Conservation (phyloP, 176 grass and related monocot genomes). For the Leersia perrieri region DNA sequence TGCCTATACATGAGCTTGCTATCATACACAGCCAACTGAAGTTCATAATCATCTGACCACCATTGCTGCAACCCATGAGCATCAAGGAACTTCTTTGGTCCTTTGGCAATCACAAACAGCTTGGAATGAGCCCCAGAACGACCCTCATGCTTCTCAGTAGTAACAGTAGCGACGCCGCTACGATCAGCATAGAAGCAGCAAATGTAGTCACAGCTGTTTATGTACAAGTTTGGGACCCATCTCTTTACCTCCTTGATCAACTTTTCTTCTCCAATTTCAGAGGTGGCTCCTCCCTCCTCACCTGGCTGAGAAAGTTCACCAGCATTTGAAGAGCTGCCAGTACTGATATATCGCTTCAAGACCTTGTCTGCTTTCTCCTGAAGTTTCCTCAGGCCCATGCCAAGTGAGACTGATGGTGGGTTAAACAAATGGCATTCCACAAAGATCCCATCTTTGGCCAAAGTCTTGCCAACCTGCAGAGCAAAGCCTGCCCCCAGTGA, state of each 20-base stretch:
- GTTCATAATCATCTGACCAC: constrained; percentile 78
- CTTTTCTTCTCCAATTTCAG: constrained; percentile 35
- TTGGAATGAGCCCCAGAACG: constrained; percentile 22
- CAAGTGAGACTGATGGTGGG: constrained; percentile 75
- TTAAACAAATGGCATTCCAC: constrained; percentile 86
- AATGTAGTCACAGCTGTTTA: constrained; percentile 75
- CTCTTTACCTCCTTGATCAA: constrained; percentile 60
- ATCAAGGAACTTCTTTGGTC: constrained; percentile 69
- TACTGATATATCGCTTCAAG: constrained; percentile 38
- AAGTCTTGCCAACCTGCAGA: constrained; percentile 65
- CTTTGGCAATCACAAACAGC: constrained; percentile 62
- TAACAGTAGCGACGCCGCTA: constrained; percentile 34
- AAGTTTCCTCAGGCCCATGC: constrained; percentile 52
- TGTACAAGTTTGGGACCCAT: constrained; percentile 84
- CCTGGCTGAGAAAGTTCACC: background rate
- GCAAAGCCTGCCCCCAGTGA: constrained; percentile 75
- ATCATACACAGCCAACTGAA: constrained; percentile 55
- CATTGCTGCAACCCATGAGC: constrained; percentile 92
- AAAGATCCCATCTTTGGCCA: constrained; percentile 64
- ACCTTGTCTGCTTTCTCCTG: constrained; percentile 45
- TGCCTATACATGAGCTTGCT: constrained; percentile 78
- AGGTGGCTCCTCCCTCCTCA: background rate
- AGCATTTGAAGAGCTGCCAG: constrained; percentile 23
- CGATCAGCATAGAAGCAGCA: constrained; percentile 71
- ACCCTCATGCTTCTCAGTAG: constrained; percentile 1